Evolutionary conservation across 345 rosid species (phyloP), one percentile per base, ranked within the genome.

Genomic region (Abelmoschus esculentus): DNA sequence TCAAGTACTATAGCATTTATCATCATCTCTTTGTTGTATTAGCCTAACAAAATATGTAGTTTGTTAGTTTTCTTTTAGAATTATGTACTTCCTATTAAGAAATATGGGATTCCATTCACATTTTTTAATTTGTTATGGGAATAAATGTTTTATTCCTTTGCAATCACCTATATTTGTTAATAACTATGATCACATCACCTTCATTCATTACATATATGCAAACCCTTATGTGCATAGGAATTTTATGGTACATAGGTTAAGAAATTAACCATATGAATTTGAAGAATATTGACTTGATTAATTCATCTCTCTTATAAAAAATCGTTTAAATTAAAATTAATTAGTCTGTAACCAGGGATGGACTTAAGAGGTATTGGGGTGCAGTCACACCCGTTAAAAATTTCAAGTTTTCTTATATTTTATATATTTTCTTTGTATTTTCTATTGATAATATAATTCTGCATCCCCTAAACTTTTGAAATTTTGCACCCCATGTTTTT

Each of bases 111-210:
- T 80, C 78, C 78, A 31, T n/a, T 9, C 15, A 38, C 74, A 15
- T 63, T 62, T 17, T 54, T 55, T 19, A 53, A 53, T 54, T 54
- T 54, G 57, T 74, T 66, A 1, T 55, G 71, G 63, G 83, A 78
- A 81, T 79, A 70, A 66, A 81, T 74, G 76, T 74, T 70, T 77
- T 70, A 74, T 78, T 82, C 82, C 72, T 62, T 63, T 29, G 11
- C 72, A 73, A 46, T 54, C 8, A 17, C 59, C 13, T 19, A 47
- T 34, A 14, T 22, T 56, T 67, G 31, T 32, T 70, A 57, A 42
- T 32, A 60, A 69, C 71, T 44, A 19, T 69, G 47, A 75, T 70
- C 68, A 70, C 54, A 50, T 61, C 64, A 52, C 67, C 72, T 57
- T 73, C 52, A 74, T 76, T 17, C 44, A 38, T 5, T 34, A 6